Percentiles rank a stretch among this genome's conserved stretches.
phyloP scores from a whole-genome alignment of 768 basidiomycete genomes.

The Russula emetica region DNA sequence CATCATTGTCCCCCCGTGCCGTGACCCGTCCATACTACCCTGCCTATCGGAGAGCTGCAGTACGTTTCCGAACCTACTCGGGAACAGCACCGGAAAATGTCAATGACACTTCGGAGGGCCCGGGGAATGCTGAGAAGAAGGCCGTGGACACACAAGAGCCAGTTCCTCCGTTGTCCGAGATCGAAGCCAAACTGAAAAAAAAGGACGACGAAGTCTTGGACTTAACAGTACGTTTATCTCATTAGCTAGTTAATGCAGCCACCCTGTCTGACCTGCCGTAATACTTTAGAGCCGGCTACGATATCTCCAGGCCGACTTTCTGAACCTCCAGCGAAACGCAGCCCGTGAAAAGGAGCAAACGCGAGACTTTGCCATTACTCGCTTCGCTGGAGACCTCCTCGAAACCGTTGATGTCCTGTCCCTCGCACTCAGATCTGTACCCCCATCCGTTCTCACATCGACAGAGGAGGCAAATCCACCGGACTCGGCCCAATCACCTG shows the following conservation, averaged over 20 bases:
- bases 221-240: conserved; percentile 57
- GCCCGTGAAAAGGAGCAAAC: conserved; percentile 90
- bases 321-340: conserved; percentile 90
- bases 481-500: conserved; percentile 14
- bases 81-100: conserved; percentile 44
- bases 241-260: background rate
- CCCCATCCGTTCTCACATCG: conserved; percentile 42
- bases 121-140: conserved; percentile 34
- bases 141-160: conserved; percentile 25
- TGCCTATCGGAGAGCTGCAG: conserved; percentile 28
- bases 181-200: conserved; percentile 60
- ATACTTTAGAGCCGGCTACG: conserved; percentile 70
- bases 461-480: conserved; percentile 17
- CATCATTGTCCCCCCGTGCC: conserved; percentile 49
- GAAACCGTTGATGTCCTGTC: conserved; percentile 88
- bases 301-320: conserved; percentile 91
- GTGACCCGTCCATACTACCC: conserved; percentile 38
- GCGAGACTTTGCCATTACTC: conserved; percentile 87
- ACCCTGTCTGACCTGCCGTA: conserved; percentile 22
- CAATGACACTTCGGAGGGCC: conserved; percentile 30
- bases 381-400: conserved; percentile 85
- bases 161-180: conserved; percentile 33
- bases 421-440: conserved; percentile 79
- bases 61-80: conserved; percentile 51
- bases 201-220: conserved; percentile 82